Evolutionary conservation across 1,284 basidiomycete species (phyloP).

Genomic region (Microstroma glucosiphilum): DNA sequence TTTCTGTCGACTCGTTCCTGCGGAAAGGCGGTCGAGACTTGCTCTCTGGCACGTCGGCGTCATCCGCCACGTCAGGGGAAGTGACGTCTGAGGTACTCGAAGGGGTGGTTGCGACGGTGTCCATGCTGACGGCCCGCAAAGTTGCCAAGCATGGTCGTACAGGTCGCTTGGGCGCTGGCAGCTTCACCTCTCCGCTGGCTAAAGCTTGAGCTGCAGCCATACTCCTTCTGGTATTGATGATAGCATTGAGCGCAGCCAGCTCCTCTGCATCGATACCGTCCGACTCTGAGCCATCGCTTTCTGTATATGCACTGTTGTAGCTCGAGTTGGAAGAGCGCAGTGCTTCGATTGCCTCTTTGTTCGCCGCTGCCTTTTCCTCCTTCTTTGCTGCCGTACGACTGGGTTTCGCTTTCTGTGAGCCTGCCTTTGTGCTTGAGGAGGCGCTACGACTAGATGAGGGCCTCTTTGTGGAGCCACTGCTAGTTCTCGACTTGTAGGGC

Average conservation of each 20-base stretch:
- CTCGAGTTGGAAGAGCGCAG: slow-evolving; percentile 2
- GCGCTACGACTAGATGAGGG: neutral
- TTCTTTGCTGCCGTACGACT: neutral
- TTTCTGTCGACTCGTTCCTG: neutral
- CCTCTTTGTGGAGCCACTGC: slow-evolving; percentile 4
- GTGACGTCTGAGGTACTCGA: neutral
- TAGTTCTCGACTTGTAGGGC: no score
- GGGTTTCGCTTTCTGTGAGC: neutral
- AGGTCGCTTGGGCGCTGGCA: slow-evolving; percentile 8
- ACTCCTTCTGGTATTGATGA: slow-evolving; percentile 48
- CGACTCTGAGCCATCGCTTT: slow-evolving; percentile 7
- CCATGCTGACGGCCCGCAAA: neutral
- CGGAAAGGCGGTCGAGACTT: neutral
- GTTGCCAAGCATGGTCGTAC: slow-evolving; percentile 1
- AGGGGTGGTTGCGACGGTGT: neutral
- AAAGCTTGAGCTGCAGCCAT: slow-evolving; percentile 47
- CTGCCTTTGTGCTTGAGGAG: neutral
- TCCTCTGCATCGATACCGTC: slow-evolving; percentile 45
- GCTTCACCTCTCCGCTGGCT: slow-evolving; percentile 29
- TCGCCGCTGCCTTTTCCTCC: neutral
- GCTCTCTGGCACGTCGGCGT: neutral
- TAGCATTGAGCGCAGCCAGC: slow-evolving; percentile 47
- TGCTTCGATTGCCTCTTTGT: slow-evolving; percentile 8
- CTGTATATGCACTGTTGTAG: slow-evolving; percentile 7
- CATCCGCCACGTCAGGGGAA: neutral